A percentile compares a stretch with the other conserved stretches of the same genome.
phyloP scores from a whole-genome alignment of 352 stramenopile genomes.

The Globisporangium cylindrosporum region DNA sequence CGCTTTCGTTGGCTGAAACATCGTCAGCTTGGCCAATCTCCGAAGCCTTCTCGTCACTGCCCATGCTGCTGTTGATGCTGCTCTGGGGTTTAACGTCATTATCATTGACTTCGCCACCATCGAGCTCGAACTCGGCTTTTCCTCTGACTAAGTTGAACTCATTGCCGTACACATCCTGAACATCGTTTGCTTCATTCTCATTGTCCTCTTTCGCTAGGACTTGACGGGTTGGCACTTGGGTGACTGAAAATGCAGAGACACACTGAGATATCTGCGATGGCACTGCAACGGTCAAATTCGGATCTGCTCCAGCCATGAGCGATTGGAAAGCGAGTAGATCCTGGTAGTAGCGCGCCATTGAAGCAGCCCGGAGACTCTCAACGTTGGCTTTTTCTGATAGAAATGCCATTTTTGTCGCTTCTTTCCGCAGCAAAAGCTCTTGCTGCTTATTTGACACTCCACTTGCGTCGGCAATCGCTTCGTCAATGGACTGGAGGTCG shows the following conservation, averaged over 20 bases:
- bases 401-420: conserved; percentile 42
- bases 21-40: conserved; percentile 3
- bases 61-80: neutral
- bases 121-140: conserved; percentile 9
- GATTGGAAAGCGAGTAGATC: conserved; percentile 57
- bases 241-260: neutral
- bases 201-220: neutral
- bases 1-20: neutral
- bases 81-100: neutral
- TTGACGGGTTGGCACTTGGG: neutral
- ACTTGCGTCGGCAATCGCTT: conserved; percentile 1
- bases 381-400: conserved; percentile 49
- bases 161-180: conserved; percentile 30
- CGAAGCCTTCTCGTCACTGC: conserved; percentile 10
- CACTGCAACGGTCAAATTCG: neutral
- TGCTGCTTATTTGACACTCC: conserved; percentile 1
- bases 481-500: conserved; percentile 27
- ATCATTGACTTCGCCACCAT: conserved; percentile 8
- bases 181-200: neutral
- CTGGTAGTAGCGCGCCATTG: conserved; percentile 60
- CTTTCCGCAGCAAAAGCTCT: conserved; percentile 25
- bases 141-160: conserved; percentile 39
- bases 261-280: neutral
- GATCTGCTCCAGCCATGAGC: conserved; percentile 15
- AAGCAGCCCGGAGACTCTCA: conserved; percentile 50